Conservation (phyloP, 768 basidiomycete species). For the Boletellus emodensis region DNA sequence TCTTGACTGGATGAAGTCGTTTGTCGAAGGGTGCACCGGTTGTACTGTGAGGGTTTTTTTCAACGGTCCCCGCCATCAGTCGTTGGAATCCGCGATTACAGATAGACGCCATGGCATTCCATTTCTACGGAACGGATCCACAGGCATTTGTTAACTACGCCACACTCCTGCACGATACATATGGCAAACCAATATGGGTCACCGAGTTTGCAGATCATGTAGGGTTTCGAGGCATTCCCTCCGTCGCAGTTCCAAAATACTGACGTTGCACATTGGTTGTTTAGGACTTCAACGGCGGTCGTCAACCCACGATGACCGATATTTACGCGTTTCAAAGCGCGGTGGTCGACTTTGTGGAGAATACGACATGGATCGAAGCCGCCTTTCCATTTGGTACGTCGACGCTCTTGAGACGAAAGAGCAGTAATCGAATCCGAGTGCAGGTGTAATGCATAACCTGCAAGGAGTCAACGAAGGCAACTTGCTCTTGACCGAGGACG, state of each 20-base stretch:
- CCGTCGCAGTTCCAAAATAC: background rate
- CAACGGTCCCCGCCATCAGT: background rate
- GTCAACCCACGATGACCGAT: slow-evolving; percentile 38
- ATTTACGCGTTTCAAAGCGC: slow-evolving; percentile 47
- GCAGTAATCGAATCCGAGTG: background rate
- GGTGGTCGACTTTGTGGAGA: slow-evolving; percentile 45
- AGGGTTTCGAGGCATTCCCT: background rate
- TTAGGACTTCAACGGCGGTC: slow-evolving; percentile 53
- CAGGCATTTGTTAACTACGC: slow-evolving; percentile 52
- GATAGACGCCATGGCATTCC: slow-evolving; percentile 61
- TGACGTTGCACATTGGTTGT: background rate
- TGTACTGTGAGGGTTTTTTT: slow-evolving; percentile 44
- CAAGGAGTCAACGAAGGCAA: slow-evolving; percentile 54
- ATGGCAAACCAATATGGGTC: slow-evolving; percentile 47
- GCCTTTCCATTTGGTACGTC: slow-evolving; percentile 64
- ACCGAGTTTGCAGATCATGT: slow-evolving; percentile 76
- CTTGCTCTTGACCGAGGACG: slow-evolving; percentile 44
- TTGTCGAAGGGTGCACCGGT: slow-evolving; percentile 48
- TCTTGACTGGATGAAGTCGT: slow-evolving; percentile 60
- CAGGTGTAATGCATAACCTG: slow-evolving; percentile 56
- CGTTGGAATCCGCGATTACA: slow-evolving; percentile 23
- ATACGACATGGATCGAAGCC: slow-evolving; percentile 31
- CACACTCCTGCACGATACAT: slow-evolving; percentile 43
- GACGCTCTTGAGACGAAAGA: background rate
- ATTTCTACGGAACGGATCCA: slow-evolving; percentile 63